Percentiles rank a stretch among this genome's conserved stretches.
phyloP scores from a whole-genome alignment of 2,329 filamentous ascomycete species.

The Capronia epimyces region DNA sequence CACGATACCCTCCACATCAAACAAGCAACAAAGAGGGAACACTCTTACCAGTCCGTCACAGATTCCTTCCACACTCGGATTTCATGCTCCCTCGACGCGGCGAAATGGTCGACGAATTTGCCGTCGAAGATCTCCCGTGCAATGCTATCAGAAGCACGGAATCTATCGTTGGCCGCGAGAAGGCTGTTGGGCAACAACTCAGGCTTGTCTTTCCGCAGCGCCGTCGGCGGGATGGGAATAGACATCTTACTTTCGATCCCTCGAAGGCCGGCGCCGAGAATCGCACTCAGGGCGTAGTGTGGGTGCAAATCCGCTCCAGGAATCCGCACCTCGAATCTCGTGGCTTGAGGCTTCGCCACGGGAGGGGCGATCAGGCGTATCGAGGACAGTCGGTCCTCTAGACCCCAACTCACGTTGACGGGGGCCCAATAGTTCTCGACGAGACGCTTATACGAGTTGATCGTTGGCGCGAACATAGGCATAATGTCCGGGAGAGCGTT shows the following conservation, averaged over 20 bases:
- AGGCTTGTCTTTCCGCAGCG: slow-evolving; percentile 74
- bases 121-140: slow-evolving; percentile 91
- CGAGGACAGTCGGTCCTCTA: slow-evolving; percentile 87
- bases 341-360: slow-evolving; percentile 73
- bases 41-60: slow-evolving; percentile 67
- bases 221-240: slow-evolving; percentile 72
- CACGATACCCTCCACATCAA: too few relatives aligned
- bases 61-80: slow-evolving; percentile 88
- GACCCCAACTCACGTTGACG: slow-evolving; percentile 90
- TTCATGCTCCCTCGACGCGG: slow-evolving; percentile 88
- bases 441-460: slow-evolving; percentile 95
- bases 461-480: slow-evolving; percentile 85
- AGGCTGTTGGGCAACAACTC: slow-evolving; percentile 73
- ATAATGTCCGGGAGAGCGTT: slow-evolving; percentile 87
- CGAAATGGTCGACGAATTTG: slow-evolving; percentile 90
- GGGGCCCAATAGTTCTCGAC: slow-evolving; percentile 99
- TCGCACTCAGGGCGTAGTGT: slow-evolving; percentile 75
- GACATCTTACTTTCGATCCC: slow-evolving; percentile 86
- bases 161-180: slow-evolving; percentile 72
- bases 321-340: slow-evolving; percentile 84
- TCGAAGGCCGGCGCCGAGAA: slow-evolving; percentile 80
- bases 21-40: neutral
- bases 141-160: slow-evolving; percentile 71
- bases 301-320: slow-evolving; percentile 88
- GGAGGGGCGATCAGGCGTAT: slow-evolving; percentile 85